Conservation (phyloP, 768 basidiomycete species). For the Amyloporia xantha region DNA sequence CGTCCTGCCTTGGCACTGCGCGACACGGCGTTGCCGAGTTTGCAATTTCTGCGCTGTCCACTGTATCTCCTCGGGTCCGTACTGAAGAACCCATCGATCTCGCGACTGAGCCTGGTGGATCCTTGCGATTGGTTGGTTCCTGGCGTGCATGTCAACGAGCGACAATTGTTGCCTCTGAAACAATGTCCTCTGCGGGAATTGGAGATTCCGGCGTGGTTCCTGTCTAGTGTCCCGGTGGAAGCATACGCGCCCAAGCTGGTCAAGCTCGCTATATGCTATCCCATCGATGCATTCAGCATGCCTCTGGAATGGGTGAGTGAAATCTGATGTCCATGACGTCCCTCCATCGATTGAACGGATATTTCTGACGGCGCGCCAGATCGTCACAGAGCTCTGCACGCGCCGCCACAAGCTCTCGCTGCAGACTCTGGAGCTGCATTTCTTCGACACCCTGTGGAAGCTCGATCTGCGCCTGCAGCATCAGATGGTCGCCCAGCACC, state of each 20-base stretch:
- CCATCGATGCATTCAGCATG: neutral
- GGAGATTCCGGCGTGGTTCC: neutral
- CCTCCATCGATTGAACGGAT: too few relatives aligned
- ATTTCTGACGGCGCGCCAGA: too few relatives aligned
- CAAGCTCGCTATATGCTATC: slow-evolving; percentile 1
- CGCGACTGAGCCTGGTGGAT: slow-evolving; percentile 2
- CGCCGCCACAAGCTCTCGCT: neutral
- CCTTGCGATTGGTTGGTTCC: slow-evolving; percentile 2
- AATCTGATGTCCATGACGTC: slow-evolving; percentile 1
- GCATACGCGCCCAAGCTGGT: neutral
- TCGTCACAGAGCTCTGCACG: neutral
- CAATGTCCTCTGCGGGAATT: neutral
- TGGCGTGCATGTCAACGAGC: neutral
- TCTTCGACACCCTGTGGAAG: slow-evolving; percentile 1
- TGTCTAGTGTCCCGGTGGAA: neutral
- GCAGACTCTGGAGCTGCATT: neutral
- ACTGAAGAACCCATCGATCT: neutral
- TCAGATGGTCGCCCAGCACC: neutral
- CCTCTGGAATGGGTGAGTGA: neutral
- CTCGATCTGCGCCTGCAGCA: slow-evolving; percentile 4
- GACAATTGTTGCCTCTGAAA: slow-evolving; percentile 1
- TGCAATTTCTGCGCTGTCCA: slow-evolving; percentile 3
- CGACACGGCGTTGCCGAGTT: neutral
- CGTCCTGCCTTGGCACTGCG: neutral
- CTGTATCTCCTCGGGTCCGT: slow-evolving; percentile 1